Conservation (phyloP, 768 basidiomycete genomes). For the Russula dissimulans region DNA sequence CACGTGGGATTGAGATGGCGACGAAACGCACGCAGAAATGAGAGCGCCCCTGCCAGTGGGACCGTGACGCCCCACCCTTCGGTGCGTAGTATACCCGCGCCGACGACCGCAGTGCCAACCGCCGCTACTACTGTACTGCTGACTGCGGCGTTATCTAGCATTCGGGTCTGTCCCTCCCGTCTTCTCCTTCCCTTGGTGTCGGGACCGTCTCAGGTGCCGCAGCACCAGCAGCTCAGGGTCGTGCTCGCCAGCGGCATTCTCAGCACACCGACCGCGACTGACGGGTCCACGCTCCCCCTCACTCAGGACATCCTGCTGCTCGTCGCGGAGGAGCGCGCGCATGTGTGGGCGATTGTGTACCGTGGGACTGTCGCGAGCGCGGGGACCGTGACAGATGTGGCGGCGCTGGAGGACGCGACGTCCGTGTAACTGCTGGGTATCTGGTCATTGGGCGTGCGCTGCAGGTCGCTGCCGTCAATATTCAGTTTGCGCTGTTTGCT, state of each 20-base stretch:
- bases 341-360: constrained; percentile 71
- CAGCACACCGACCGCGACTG: constrained; percentile 57
- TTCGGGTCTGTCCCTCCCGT: background rate
- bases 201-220: background rate
- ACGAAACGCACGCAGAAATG: constrained; percentile 30
- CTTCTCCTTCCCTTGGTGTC: background rate
- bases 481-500: constrained; percentile 86
- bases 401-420: constrained; percentile 61
- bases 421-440: constrained; percentile 84
- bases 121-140: background rate
- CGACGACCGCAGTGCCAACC: background rate
- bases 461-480: constrained; percentile 49
- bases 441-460: constrained; percentile 59
- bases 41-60: constrained; percentile 14
- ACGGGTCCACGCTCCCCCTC: constrained; percentile 59
- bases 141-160: background rate
- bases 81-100: background rate
- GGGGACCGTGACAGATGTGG: constrained; percentile 35
- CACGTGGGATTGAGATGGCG: constrained; percentile 66
- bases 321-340: constrained; percentile 73
- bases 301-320: constrained; percentile 54
- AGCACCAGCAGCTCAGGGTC: constrained; percentile 42
- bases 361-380: constrained; percentile 56
- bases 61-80: constrained; percentile 6
- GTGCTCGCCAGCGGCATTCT: constrained; percentile 45